Conservation (phyloP, 1,284 basidiomycete species). For the Somion occarium region DNA sequence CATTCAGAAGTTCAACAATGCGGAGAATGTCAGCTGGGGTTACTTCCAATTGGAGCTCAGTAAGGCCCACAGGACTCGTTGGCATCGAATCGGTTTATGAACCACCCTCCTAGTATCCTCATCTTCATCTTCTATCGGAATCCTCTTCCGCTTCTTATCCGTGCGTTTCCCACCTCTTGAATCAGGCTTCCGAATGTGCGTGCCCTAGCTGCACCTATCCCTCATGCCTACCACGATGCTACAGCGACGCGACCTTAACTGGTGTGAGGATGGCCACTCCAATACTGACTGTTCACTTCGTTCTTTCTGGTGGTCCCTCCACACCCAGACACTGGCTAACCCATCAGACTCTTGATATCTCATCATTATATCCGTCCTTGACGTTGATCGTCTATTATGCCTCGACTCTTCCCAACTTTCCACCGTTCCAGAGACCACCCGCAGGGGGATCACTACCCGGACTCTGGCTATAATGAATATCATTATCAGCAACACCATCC, state of each 20-base stretch:
- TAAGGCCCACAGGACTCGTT: no score
- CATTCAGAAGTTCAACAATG: no score
- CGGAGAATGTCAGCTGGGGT: no score
- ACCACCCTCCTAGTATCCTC: no score
- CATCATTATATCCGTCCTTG: neutral
- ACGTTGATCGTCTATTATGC: conserved; percentile 17
- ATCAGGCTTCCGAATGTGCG: no score
- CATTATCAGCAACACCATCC: conserved; percentile 15
- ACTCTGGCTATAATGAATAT: conserved; percentile 18
- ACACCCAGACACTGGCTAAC: conserved; percentile 3
- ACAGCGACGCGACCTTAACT: conserved; percentile 17
- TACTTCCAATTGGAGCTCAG: no score
- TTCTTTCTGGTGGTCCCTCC: neutral
- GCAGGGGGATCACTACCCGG: conserved; percentile 9
- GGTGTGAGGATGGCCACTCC: conserved; percentile 2
- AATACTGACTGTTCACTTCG: conserved; percentile 13
- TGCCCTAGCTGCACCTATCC: conserved; percentile 22
- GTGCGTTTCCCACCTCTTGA: no score
- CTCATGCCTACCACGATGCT: conserved; percentile 24
- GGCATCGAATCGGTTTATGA: no score
- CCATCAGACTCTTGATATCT: neutral
- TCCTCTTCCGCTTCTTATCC: no score
- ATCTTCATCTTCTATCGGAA: no score
- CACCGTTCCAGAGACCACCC: conserved; percentile 20
- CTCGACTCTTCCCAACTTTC: conserved; percentile 25